Evolutionary conservation across 176 grass and related monocot species (phyloP).

Genomic region (Lolium perenne): DNA sequence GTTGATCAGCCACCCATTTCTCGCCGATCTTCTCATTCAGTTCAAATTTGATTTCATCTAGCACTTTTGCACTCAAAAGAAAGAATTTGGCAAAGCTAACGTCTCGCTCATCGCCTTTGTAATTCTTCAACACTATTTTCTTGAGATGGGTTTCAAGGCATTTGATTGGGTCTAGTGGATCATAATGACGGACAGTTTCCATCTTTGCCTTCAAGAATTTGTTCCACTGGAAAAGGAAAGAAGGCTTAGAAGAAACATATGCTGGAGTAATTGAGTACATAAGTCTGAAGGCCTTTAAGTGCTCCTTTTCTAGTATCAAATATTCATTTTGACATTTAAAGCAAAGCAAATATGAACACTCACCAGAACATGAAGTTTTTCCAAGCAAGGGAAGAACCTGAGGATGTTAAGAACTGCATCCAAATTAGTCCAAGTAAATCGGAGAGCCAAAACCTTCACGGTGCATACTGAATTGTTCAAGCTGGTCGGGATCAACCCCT

Average conservation of each 20-base stretch:
- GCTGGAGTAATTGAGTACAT: not conserved
- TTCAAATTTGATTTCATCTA: not conserved
- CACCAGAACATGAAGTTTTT: not conserved
- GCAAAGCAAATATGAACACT: not conserved
- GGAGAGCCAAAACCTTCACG: not conserved
- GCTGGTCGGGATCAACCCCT: not conserved
- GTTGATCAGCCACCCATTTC: not conserved
- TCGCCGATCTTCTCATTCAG: not conserved
- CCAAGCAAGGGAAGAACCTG: not conserved
- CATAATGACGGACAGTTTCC: not conserved
- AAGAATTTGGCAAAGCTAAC: not conserved
- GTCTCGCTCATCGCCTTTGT: not conserved
- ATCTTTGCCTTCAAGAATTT: no score
- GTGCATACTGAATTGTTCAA: not conserved
- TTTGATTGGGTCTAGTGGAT: not conserved
- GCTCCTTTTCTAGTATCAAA: not conserved
- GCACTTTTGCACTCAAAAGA: not conserved
- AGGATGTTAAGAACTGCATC: not conserved
- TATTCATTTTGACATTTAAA: not conserved
- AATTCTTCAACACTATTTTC: not conserved
- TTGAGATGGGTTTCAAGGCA: conserved; percentile 8
- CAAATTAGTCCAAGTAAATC: not conserved
- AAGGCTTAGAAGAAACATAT: not conserved
- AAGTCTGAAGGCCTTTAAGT: not conserved
- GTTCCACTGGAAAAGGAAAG: not conserved